Conservation (phyloP, 2,329 filamentous ascomycete genomes). For the Zymoseptoria tritici region DNA sequence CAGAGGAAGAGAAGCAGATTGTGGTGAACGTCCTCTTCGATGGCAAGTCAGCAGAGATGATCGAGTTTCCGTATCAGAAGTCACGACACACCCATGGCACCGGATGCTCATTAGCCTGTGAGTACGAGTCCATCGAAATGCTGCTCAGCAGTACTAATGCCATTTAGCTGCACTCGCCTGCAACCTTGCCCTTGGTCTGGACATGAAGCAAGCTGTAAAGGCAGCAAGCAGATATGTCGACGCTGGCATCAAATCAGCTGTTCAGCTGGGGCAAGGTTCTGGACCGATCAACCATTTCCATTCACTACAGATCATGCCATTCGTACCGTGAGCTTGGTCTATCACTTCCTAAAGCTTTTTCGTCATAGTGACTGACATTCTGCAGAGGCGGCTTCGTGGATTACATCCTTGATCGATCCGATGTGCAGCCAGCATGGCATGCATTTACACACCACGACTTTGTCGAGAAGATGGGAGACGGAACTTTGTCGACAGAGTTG, state of each 20-base stretch:
- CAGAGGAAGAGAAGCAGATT: conserved; percentile 52
- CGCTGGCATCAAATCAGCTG: conserved; percentile 59
- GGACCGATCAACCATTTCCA: conserved; percentile 76
- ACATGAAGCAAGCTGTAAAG: conserved; percentile 54
- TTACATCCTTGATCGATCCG: conserved; percentile 67
- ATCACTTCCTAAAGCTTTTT: neutral
- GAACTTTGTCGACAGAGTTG: conserved; percentile 62
- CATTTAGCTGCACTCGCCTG: conserved; percentile 61
- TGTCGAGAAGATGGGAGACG: conserved; percentile 66
- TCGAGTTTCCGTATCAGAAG: conserved; percentile 63
- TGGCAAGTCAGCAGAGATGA: conserved; percentile 47
- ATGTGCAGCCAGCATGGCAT: conserved; percentile 68
- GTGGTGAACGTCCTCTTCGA: conserved; percentile 75
- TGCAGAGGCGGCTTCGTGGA: conserved; percentile 65
- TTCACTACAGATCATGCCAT: conserved; percentile 60
- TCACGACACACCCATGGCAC: conserved; percentile 88
- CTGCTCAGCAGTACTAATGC: conserved; percentile 1
- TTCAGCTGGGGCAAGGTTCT: conserved; percentile 56
- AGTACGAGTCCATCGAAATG: conserved; percentile 8
- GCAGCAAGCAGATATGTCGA: conserved; percentile 65
- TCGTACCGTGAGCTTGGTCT: conserved; percentile 51
- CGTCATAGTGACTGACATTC: neutral
- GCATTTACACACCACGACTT: conserved; percentile 76
- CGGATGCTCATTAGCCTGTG: conserved; percentile 85
- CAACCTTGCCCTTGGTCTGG: conserved; percentile 56